A percentile compares a stretch with the other conserved stretches of the same genome.
These are phyloP conservation scores for Aspergillus incahuasiensis DNA, from an alignment of 495 filamentous ascomycete species.

Conservation along the genomic window DNA sequence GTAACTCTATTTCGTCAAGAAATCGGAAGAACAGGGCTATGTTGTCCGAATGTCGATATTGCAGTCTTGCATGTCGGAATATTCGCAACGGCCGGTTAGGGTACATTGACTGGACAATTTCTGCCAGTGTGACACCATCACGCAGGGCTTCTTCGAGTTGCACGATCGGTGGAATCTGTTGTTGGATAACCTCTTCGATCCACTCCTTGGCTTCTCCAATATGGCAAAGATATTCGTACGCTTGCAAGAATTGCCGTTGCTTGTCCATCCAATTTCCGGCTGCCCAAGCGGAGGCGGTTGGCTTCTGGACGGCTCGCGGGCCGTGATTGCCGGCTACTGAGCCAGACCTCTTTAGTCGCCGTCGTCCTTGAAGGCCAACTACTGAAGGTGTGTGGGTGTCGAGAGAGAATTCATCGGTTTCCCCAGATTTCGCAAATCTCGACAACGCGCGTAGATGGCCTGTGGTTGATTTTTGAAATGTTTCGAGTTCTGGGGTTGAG, in stretches of 20 bases:
- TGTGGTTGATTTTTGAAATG: constrained; percentile 76
- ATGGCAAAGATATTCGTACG: constrained; percentile 98
- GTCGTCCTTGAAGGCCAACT: constrained; percentile 76
- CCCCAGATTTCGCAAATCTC: constrained; percentile 69
- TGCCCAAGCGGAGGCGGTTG: constrained; percentile 63
- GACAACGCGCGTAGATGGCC: constrained; percentile 87
- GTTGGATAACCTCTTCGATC: constrained; percentile 92
- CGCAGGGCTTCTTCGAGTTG: constrained; percentile 89
- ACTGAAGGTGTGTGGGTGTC: constrained; percentile 74
- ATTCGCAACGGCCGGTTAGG: constrained; percentile 72
- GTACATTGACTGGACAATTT: constrained; percentile 61
- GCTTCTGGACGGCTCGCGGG: constrained; percentile 43
- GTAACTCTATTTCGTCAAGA: constrained; percentile 86
- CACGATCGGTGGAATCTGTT: constrained; percentile 90
- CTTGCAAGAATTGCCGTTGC: constrained; percentile 91
- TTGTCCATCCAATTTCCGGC: constrained; percentile 98
- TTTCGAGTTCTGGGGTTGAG: constrained; percentile 66
- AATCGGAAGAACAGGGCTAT: constrained; percentile 92
- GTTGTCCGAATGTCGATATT: constrained; percentile 96
- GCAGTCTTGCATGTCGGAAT: constrained; percentile 76
- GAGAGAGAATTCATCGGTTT: constrained; percentile 74
- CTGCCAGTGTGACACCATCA: constrained; percentile 87
- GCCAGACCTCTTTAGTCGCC: constrained; percentile 72
- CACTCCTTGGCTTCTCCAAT: constrained; percentile 99
- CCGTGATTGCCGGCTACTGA: constrained; percentile 46